A percentile compares a stretch with the other conserved stretches of the same genome.
Conservation (phyloP, 2,329 filamentous ascomycete species). For the Botryotinia calthae region DNA sequence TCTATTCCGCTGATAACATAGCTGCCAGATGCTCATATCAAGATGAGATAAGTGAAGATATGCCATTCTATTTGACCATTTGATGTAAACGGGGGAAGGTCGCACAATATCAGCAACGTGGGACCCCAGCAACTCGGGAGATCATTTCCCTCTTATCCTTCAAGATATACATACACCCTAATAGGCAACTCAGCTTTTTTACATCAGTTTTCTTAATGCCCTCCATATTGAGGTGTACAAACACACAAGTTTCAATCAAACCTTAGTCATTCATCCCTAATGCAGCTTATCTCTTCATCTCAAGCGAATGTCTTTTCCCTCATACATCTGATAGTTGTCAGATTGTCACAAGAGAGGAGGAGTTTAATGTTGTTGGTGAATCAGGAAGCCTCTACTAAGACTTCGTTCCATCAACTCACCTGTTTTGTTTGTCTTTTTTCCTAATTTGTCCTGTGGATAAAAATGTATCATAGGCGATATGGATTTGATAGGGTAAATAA, state of each 20-base stretch:
- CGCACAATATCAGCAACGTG: slow-evolving; percentile 6
- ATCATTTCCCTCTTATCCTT: slow-evolving; percentile 18
- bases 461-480: background rate
- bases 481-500: slow-evolving; percentile 13
- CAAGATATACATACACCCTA: background rate
- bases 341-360: background rate
- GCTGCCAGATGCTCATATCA: background rate
- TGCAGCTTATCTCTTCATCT: slow-evolving; percentile 1
- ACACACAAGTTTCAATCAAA: background rate
- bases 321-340: slow-evolving; percentile 9
- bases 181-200: slow-evolving; percentile 1
- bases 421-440: slow-evolving; percentile 1
- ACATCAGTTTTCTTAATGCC: background rate
- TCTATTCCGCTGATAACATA: slow-evolving; percentile 11
- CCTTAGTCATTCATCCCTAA: background rate
- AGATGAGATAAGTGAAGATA: slow-evolving; percentile 10
- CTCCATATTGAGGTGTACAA: background rate
- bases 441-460: slow-evolving; percentile 3
- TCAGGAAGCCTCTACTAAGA: background rate
- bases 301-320: background rate
- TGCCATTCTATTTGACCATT: slow-evolving; percentile 13
- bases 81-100: background rate
- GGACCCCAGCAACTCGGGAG: slow-evolving; percentile 6
- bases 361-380: background rate
- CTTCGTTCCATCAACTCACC: background rate